Conservation (phyloP, 352 stramenopile genomes). For the Globisporangium recalcitrans region DNA sequence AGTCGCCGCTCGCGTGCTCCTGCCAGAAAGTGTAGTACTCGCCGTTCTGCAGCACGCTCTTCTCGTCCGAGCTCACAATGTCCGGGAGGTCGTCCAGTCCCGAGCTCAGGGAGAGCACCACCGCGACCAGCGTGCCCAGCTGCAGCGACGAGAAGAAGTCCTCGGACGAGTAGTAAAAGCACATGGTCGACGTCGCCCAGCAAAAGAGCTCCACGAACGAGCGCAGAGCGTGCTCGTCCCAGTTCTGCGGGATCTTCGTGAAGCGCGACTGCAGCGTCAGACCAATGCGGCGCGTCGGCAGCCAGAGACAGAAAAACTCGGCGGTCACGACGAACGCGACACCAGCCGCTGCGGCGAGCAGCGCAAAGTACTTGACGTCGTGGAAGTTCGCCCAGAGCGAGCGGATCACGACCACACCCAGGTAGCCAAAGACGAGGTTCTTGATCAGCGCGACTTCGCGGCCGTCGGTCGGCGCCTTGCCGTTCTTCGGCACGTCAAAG, state of each 20-base stretch:
- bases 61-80: constrained; percentile 38
- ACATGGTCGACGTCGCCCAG: constrained; percentile 50
- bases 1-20: constrained; percentile 38
- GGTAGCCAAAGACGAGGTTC: constrained; percentile 71
- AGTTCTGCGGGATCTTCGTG: constrained; percentile 54
- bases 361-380: constrained; percentile 67
- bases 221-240: constrained; percentile 41
- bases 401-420: constrained; percentile 58
- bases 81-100: constrained; percentile 56
- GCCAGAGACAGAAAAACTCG: constrained; percentile 77
- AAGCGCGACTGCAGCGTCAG: constrained; percentile 75
- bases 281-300: constrained; percentile 62
- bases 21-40: constrained; percentile 52
- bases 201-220: constrained; percentile 60
- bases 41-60: constrained; percentile 18
- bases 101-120: constrained; percentile 43
- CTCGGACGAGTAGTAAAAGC: constrained; percentile 53
- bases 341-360: constrained; percentile 57
- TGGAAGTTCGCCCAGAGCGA: constrained; percentile 63
- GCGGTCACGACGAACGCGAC: constrained; percentile 69
- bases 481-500: constrained; percentile 70
- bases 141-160: constrained; percentile 49
- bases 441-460: constrained; percentile 72
- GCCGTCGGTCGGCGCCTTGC: constrained; percentile 58
- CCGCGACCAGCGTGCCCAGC: constrained; percentile 46